Base-by-base conservation (phyloP, 345 rosid genomes). In the Lagerstroemia speciosa region DNA sequence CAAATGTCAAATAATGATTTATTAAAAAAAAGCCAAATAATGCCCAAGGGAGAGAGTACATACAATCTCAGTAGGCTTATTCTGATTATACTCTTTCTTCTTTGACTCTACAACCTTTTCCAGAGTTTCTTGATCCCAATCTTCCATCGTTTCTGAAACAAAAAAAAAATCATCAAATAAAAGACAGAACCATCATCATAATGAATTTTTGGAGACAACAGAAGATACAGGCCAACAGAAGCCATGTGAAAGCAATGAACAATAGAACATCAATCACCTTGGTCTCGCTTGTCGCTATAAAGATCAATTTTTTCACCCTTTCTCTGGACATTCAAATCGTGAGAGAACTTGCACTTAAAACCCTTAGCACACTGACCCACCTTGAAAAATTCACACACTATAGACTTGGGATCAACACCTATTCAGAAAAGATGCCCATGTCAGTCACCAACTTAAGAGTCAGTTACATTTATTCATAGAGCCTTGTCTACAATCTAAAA, bases 331-430 rank as follows among this genome's bases (percentile, higher is more conserved):
- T 89, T 94, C 85, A 94, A 70, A 78, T 89, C 97, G 68, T 94
- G 99, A 1, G 99, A 94, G 73, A 94, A 88, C 73, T 94, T 94
- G 90, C 97, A 94, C 80, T 91, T 88, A 72, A 91, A 91, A 37
- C 96, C 97, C 76, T 94, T 88, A 2, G 81, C 78, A 69, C 99
- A 94, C 69, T 91, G 99, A 64, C 97, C 96, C 3, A 62, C 96
- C 84, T 94, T 91, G 77, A 73, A 94, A 80, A 91, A 91, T 79
- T 91, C 93, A 70, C 96, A 91, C 15, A 94, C 26, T 37, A 91
- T 94, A 7, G 97, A 94, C 85, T 91, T 94, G 20, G 97, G 99
- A 83, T 94, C 95, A 76, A 88, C 99, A 80, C 97, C 97, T 94
- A 71, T 67, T 37, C 32, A 74, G 34, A 58, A 64, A 53, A 41